Base-by-base conservation (phyloP, 345 rosid genomes). In the Hibiscus syriacus region DNA sequence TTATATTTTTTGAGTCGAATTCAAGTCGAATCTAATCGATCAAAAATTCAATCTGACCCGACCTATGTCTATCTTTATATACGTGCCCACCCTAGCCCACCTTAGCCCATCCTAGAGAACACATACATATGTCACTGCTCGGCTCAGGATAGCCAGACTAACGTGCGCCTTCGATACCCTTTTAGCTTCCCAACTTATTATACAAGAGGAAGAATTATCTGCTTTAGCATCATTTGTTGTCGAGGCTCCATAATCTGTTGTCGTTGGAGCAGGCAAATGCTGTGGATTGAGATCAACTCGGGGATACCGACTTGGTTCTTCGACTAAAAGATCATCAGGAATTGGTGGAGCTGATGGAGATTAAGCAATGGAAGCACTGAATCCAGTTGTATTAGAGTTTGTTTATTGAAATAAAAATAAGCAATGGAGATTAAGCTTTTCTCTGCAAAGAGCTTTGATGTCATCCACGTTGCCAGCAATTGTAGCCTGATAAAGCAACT, bases 161-260 rank as follows among this genome's bases (percentile, higher is more conserved):
- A n/a, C n/a, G n/a, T n/a, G n/a, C n/a, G n/a, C n/a, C n/a, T n/a
- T n/a, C n/a, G n/a, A n/a, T n/a, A n/a, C n/a, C n/a, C n/a, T n/a
- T n/a, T n/a, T n/a, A n/a, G 80, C 80, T 75, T 84, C 87, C 77
- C 81, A 75, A 68, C 87, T 81, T 73, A 84, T 81, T 25, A 77
- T 55, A 75, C 87, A 84, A 0, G 74, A 61, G 22, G 83, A 83
- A 39, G 81, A 73, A 50, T 20, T 43, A 39, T 59, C 57, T 16
- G 38, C 80, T 48, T 72, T 76, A 64, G 66, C 55, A 62, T 70
- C 71, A 53, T 66, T 72, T 16, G 59, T 26, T 22, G 38, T 38
- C 23, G 72, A 53, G 16, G 46, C 50, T 6, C 72, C 70, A 55
- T 11, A 4, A n/a, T 69, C 77, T 19, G 50, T 48, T 8, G 48